Evolutionary conservation across 805 yeast genomes (phyloP).

Genomic region (Saccharomycopsis schoenii): DNA sequence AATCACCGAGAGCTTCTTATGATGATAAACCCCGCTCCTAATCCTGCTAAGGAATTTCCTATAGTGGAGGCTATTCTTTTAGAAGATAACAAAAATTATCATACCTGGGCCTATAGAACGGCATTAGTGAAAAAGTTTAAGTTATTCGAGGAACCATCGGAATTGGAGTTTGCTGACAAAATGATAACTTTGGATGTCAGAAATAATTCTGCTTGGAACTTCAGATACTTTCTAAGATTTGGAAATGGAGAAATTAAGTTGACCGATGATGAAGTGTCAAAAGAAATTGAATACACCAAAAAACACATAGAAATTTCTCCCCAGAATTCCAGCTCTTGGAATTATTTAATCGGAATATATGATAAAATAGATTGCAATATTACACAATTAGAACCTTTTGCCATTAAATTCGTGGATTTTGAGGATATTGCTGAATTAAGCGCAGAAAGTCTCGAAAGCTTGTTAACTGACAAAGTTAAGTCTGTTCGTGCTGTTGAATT

Average conservation of each 20-base stretch:
- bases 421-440: conserved; percentile 18
- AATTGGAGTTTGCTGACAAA: conserved; percentile 39
- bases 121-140: conserved; percentile 63
- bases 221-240: conserved; percentile 49
- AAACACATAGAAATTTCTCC: conserved; percentile 50
- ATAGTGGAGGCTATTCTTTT: conserved; percentile 58
- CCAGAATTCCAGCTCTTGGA: conserved; percentile 81
- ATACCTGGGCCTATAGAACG: conserved; percentile 88
- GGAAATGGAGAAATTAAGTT: conserved; percentile 15
- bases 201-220: conserved; percentile 93
- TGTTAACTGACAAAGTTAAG: conserved; percentile 24
- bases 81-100: conserved; percentile 84
- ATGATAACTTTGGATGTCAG: conserved; percentile 55
- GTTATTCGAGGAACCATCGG: conserved; percentile 35
- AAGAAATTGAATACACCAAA: conserved; percentile 47
- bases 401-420: conserved; percentile 31
- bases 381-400: conserved; percentile 35
- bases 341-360: conserved; percentile 58
- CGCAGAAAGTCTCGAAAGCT: conserved; percentile 18
- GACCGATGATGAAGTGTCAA: conserved; percentile 22
- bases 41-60: conserved; percentile 50
- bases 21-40: conserved; percentile 26
- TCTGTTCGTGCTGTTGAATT: conserved; percentile 59
- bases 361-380: conserved; percentile 25
- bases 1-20: conserved; percentile 71